Percentiles rank a stretch among this genome's conserved stretches.
phyloP scores from a whole-genome alignment of 805 yeast species.

The Yarrowia yakushimensis region DNA sequence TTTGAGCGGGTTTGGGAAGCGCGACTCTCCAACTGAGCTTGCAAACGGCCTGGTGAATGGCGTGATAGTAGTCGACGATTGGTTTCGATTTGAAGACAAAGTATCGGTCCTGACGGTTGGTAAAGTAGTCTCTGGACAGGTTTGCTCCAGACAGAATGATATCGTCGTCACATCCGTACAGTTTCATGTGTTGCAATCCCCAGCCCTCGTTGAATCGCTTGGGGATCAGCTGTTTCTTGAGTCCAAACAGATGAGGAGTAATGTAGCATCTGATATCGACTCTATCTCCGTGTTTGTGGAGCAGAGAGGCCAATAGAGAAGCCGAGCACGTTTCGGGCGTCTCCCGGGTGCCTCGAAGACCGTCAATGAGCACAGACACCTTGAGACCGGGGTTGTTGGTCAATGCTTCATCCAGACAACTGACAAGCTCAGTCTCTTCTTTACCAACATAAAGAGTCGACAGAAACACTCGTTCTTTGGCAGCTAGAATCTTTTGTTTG shows the following conservation, averaged over 20 bases:
- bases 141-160: constrained; percentile 89
- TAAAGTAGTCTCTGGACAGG: constrained; percentile 84
- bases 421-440: constrained; percentile 69
- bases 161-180: constrained; percentile 92
- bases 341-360: constrained; percentile 89
- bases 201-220: constrained; percentile 82
- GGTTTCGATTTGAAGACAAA: constrained; percentile 58
- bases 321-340: constrained; percentile 80
- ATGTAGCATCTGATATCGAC: constrained; percentile 82
- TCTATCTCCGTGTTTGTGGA: constrained; percentile 54
- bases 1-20: constrained; percentile 36
- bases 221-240: constrained; percentile 65
- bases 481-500: constrained; percentile 54
- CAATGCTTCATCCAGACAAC: constrained; percentile 60
- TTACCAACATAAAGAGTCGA: constrained; percentile 87
- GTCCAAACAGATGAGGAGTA: constrained; percentile 78
- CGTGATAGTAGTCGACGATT: constrained; percentile 69
- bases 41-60: constrained; percentile 65
- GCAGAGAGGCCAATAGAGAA: constrained; percentile 62
- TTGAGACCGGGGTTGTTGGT: constrained; percentile 54
- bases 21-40: constrained; percentile 64
- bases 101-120: constrained; percentile 92
- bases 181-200: constrained; percentile 96
- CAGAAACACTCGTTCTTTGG: constrained; percentile 67
- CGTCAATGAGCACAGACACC: constrained; percentile 77